Conservation (phyloP, 768 basidiomycete genomes). For the Termitomyces sp. region DNA sequence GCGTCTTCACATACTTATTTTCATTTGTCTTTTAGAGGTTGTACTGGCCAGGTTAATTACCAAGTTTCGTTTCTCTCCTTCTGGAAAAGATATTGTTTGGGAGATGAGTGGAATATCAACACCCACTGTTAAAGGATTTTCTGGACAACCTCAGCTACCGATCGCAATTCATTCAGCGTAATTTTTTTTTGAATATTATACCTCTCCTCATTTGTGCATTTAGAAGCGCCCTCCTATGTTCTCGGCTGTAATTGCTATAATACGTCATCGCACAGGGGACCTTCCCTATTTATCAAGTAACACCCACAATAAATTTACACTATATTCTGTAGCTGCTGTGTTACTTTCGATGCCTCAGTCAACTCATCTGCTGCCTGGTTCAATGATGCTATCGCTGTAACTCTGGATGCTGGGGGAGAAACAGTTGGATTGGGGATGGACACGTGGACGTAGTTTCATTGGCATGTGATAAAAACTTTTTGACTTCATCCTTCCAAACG, state of each 20-base stretch:
- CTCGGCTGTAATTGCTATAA: not conserved
- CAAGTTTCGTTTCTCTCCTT: conserved; percentile 21
- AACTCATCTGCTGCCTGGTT: not conserved
- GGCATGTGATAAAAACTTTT: conserved; percentile 7
- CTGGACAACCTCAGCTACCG: conserved; percentile 6
- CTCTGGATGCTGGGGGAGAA: not conserved
- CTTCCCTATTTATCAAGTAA: not conserved
- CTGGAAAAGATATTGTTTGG: conserved; percentile 24
- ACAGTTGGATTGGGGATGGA: not conserved
- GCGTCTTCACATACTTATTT: not conserved
- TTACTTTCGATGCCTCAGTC: not conserved
- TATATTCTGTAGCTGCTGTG: not conserved
- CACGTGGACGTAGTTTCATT: not conserved
- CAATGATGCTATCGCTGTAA: not conserved
- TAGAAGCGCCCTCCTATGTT: not conserved
- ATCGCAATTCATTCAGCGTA: not conserved
- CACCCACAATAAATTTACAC: not conserved
- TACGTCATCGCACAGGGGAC: not conserved
- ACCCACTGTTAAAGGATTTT: conserved; percentile 16
- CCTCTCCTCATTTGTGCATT: not conserved
- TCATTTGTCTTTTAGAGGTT: conserved; percentile 18
- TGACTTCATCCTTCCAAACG: not conserved
- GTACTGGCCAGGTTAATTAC: conserved; percentile 23
- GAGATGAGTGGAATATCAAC: conserved; percentile 22
- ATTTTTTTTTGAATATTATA: not conserved